Evolutionary conservation across 768 basidiomycete species (phyloP), one percentile per base, ranked within the genome.

Genomic region (Harrya chromipes): DNA sequence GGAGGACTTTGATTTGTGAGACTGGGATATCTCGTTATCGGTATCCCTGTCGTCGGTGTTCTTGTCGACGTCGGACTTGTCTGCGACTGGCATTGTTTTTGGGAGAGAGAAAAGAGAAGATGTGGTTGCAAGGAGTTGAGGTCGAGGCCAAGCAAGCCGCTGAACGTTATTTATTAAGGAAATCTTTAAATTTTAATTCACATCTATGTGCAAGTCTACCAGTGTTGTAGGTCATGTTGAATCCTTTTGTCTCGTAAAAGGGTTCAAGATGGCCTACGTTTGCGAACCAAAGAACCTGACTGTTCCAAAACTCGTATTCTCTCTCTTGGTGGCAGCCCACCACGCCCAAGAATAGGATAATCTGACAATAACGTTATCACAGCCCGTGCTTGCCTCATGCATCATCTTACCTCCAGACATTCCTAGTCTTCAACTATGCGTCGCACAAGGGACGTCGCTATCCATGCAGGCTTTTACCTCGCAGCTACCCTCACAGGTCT

Each of bases 1-100:
- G 8, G 62, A 48, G 3, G 61, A 46, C 53, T 69, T 71, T 43
- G 54, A 57, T 36, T 57, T 68, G 49, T 40, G 42, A 3, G 20
- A 16, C 6, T 43, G 48, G 0, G 52, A 39, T 39, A 47, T 48
- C 35, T 67, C 65, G 43, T 36, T 48, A 36, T 67, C 65, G 4
- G 47, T 41, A 7, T 67, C 65, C 37, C 58, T 59, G 19, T 29
- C 29, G 29, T 29, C 29, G 10, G 10, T 29, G 29, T 58, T 54
- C 37, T 26, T 60, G 46, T 61, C 62, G 21, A 36, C 1, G n/a
- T 57, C 55, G 54, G 29, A 43, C 23, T 54, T 63, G 46, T 67
- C 64, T 11, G 64, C 49, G 12, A 61, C 24, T 9, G 61, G 42
- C 61, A 68, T 59, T 14, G 39, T 49, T 20, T 13, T 26, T 26